Evolutionary conservation across 176 grass and related monocot species (phyloP), one percentile per base, ranked within the genome.

Genomic region (Neostapfia colusana): DNA sequence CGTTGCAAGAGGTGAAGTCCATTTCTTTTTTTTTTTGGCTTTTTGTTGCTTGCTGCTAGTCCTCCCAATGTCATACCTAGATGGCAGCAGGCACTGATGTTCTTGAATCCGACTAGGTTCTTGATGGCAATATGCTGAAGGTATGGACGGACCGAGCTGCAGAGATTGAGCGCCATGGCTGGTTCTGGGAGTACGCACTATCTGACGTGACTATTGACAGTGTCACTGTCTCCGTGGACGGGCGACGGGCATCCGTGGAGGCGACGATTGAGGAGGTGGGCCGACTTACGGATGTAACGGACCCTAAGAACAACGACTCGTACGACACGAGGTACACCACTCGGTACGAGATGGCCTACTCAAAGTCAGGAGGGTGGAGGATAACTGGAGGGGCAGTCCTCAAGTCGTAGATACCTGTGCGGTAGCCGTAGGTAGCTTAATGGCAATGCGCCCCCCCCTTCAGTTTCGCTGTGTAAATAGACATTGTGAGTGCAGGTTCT

Each of bases 111-210:
- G 20, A 59, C 81, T n/a, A 99, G 95, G 61, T 95, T 23, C 82
- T 99, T 13, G 89, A 88, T 35, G 87, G 95, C 59, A 81, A 84
- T 35, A 99, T 99, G 95, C 85, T 99, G 45, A 99, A 92, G 81
- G 65, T 92, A 83, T 99, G 95, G 95, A 66, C 55, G 0, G 91
- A 95, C 45, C 85, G 95, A 49, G 95, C 80, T 17, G n/a, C 73
- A 0, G 91, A 99, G 83, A 92, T 99, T 12, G 83, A 76, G 34
- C 74, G 81, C 7, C 89, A 79, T 21, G 89, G 85, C 50, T 99
- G 95, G 95, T 89, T 90, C 74, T 99, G 95, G 95, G 90, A 95
- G 46, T 95, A 95, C 82, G 73, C 70, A 2, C 76, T 95, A 4
- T 79, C 90, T 1, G 81, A 85, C 14, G 82, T 95, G 78, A 80